These are phyloP conservation scores for Corylus americana DNA, from an alignment of 306 rosid genomes.

Conservation along the genomic window DNA sequence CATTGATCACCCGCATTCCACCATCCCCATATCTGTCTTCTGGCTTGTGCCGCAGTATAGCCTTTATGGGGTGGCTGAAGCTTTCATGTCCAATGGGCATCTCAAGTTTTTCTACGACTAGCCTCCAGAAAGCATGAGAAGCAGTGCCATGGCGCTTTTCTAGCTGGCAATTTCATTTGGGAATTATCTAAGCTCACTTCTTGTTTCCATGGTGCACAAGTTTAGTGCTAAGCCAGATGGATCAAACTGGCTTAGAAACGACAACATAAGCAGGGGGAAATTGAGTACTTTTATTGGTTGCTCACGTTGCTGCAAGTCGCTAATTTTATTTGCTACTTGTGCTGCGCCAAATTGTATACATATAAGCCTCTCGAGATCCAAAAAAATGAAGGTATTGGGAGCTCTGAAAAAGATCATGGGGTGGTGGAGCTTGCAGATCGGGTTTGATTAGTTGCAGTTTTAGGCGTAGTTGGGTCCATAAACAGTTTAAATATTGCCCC, in stretches of 20 bases:
- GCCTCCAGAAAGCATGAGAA: conserved; percentile 13
- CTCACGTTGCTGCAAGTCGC: conserved; percentile 57
- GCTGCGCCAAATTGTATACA: conserved; percentile 67
- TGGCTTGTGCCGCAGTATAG: conserved; percentile 91
- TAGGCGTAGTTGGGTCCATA: too few species aligned
- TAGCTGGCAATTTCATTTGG: too few species aligned
- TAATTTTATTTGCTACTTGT: conserved; percentile 62
- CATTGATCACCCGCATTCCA: conserved; percentile 35
- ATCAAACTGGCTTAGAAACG: conserved; percentile 81
- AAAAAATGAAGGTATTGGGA: conserved; percentile 25
- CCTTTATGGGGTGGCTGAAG: conserved; percentile 93
- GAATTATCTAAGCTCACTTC: too few species aligned
- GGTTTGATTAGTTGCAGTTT: too few species aligned
- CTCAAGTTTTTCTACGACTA: conserved; percentile 91
- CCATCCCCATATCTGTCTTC: conserved; percentile 70
- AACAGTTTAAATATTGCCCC: too few species aligned
- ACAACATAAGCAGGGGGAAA: conserved; percentile 65
- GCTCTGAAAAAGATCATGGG: conserved; percentile 21
- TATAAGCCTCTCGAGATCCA: conserved; percentile 66
- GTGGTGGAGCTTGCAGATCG: too few species aligned
- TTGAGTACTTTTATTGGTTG: conserved; percentile 88
- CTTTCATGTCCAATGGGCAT: conserved; percentile 93
- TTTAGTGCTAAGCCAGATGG: conserved; percentile 58
- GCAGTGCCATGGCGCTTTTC: too few species aligned
- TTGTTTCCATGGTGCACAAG: neutral